These are phyloP conservation scores for Fusarium clavum DNA, from an alignment of 2,329 filamentous ascomycete species.

Conservation along the genomic window DNA sequence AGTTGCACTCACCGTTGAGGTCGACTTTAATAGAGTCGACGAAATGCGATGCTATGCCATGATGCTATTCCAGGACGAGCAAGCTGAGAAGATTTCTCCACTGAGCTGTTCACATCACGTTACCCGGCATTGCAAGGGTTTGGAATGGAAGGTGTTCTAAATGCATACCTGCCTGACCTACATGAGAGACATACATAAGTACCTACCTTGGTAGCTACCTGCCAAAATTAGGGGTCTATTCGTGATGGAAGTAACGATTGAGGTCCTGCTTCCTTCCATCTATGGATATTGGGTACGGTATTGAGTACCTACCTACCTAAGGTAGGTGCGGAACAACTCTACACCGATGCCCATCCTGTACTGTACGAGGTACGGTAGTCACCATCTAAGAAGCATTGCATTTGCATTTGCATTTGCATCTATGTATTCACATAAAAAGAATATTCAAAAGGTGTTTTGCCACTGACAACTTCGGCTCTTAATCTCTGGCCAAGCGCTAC, in stretches of 20 bases:
- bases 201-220: constrained; percentile 4
- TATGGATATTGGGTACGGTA: neutral
- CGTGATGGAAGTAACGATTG: neutral
- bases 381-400: neutral
- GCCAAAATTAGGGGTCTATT: constrained; percentile 1
- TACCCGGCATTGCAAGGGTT: constrained; percentile 30
- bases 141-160: constrained; percentile 23
- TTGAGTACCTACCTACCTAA: neutral
- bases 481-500: constrained; percentile 2
- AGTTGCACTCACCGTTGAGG: constrained; percentile 35
- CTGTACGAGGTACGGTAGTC: neutral
- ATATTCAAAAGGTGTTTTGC: neutral
- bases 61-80: constrained; percentile 23
- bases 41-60: neutral
- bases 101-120: constrained; percentile 34
- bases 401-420: neutral
- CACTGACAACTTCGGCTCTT: constrained; percentile 3
- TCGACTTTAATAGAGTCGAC: constrained; percentile 35
- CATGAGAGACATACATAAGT: constrained; percentile 13
- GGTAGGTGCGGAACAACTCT: neutral
- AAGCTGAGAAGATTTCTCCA: constrained; percentile 22
- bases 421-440: neutral
- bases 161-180: constrained; percentile 16
- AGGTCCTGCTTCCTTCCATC: constrained; percentile 1
- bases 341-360: neutral